A percentile compares a stretch with the other conserved stretches of the same genome.
These are phyloP conservation scores for Syzygium grande DNA, from an alignment of 345 rosid genomes.

Conservation along the genomic window DNA sequence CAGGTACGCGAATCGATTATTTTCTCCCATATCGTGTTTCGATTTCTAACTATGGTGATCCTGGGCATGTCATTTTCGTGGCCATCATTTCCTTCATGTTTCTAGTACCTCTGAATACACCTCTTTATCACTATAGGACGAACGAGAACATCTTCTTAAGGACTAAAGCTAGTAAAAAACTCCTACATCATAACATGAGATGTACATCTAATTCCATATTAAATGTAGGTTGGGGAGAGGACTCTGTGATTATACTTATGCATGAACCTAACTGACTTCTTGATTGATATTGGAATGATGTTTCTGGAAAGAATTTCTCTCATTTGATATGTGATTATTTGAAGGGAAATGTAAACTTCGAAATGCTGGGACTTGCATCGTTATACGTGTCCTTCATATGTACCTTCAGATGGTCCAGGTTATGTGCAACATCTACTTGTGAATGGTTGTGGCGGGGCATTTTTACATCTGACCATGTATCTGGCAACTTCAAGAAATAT, in stretches of 20 bases:
- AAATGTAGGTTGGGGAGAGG: conserved; percentile 54
- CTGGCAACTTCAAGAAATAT: conserved; percentile 51
- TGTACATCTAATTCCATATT: background rate
- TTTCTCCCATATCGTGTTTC: too few relatives aligned
- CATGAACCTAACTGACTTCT: conserved; percentile 98
- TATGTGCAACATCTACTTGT: conserved; percentile 85
- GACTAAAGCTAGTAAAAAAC: too few relatives aligned
- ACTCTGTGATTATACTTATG: conserved; percentile 71
- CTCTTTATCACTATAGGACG: too few relatives aligned
- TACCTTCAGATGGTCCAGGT: conserved; percentile 63
- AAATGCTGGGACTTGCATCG: conserved; percentile 96
- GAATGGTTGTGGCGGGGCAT: conserved; percentile 97
- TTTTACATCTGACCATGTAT: conserved; percentile 98
- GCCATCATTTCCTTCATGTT: too few relatives aligned
- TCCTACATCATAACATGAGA: too few relatives aligned
- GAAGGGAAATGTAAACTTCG: conserved; percentile 87
- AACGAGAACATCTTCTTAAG: too few relatives aligned
- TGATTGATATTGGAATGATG: conserved; percentile 73
- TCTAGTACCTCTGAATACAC: too few relatives aligned
- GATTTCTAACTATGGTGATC: too few relatives aligned
- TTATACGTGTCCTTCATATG: conserved; percentile 85
- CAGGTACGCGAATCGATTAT: too few relatives aligned
- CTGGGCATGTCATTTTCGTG: too few relatives aligned
- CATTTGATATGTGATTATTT: conserved; percentile 68
- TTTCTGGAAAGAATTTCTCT: conserved; percentile 69